Evolutionary conservation across 352 stramenopile genomes (phyloP).

Genomic region (Phytophthora quininea): DNA sequence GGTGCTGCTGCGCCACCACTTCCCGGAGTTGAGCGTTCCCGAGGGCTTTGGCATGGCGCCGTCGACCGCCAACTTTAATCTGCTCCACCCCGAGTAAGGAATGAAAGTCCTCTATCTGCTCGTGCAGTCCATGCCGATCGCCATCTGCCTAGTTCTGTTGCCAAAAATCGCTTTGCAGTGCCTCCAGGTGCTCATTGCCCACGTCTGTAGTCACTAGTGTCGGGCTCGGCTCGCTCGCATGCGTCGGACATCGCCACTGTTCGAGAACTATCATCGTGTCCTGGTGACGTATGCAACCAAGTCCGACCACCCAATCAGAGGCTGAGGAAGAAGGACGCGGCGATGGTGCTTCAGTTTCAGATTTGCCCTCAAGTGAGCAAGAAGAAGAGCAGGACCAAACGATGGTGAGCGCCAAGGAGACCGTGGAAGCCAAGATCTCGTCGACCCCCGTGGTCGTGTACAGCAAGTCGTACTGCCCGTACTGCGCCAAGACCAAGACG

Average conservation of each 20-base stretch:
- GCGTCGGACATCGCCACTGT: not conserved
- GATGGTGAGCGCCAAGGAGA: conserved; percentile 68
- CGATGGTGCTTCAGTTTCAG: conserved; percentile 11
- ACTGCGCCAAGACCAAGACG: conserved; percentile 86
- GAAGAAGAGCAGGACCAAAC: conserved; percentile 18
- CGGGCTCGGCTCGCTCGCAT: not conserved
- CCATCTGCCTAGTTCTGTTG: not conserved
- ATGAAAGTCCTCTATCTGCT: too few species aligned
- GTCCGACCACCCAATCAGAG: conserved; percentile 3
- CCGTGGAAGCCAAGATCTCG: conserved; percentile 70
- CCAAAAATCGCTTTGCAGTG: not conserved
- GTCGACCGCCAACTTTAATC: conserved; percentile 69
- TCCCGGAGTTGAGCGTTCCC: conserved; percentile 53
- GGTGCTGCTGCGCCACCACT: conserved; percentile 72
- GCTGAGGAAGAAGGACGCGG: not conserved
- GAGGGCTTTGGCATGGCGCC: conserved; percentile 74
- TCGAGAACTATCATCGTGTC: conserved; percentile 7
- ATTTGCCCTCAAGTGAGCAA: conserved; percentile 14
- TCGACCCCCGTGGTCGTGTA: conserved; percentile 78
- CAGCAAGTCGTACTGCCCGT: conserved; percentile 96
- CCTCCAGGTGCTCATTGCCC: too few species aligned
- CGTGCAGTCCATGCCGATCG: too few species aligned
- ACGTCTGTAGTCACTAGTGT: too few species aligned
- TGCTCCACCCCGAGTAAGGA: conserved; percentile 18
- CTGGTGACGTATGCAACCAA: not conserved